Evolutionary conservation across 1,284 basidiomycete genomes (phyloP).

Genomic region (Flammula alnicola): DNA sequence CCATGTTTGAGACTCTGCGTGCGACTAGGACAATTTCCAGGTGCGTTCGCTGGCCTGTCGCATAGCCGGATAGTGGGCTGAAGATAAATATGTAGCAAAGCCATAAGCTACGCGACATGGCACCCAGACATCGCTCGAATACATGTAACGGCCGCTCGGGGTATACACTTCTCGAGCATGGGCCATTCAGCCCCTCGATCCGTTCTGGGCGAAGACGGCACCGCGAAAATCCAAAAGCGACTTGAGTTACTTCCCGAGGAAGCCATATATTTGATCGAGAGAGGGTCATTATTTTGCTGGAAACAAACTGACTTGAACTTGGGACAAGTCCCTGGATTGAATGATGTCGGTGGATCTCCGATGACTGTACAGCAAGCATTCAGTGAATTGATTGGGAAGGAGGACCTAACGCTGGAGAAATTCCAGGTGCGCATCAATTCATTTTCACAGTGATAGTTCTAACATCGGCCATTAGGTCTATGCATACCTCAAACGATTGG

Average conservation of each 20-base stretch:
- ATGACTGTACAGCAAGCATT: conserved; percentile 95
- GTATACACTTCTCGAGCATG: conserved; percentile 79
- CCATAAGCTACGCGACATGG: conserved; percentile 78
- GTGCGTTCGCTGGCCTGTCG: conserved; percentile 43
- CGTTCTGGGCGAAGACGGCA: conserved; percentile 32
- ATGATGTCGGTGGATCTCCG: conserved; percentile 62
- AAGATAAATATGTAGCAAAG: conserved; percentile 54
- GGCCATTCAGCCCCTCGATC: conserved; percentile 71
- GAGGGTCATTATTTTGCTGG: conserved; percentile 88
- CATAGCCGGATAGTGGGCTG: neutral
- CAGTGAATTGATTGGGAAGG: conserved; percentile 79
- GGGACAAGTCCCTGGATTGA: conserved; percentile 36
- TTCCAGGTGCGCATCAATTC: conserved; percentile 70
- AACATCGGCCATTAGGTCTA: conserved; percentile 67
- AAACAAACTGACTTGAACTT: conserved; percentile 43
- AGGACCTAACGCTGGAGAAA: conserved; percentile 79
- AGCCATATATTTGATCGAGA: conserved; percentile 89
- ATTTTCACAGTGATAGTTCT: conserved; percentile 8
- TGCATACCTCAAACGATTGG: conserved; percentile 89
- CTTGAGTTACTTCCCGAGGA: conserved; percentile 95
- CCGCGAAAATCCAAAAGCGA: conserved; percentile 54
- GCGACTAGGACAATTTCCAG: conserved; percentile 76
- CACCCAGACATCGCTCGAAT: conserved; percentile 65
- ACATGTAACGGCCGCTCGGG: conserved; percentile 71
- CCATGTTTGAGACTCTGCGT: conserved; percentile 84